Percentiles rank a stretch among this genome's conserved stretches.
Evolutionary conservation across 2,329 filamentous ascomycete genomes (phyloP).

Genomic region (Epichloe baconii): DNA sequence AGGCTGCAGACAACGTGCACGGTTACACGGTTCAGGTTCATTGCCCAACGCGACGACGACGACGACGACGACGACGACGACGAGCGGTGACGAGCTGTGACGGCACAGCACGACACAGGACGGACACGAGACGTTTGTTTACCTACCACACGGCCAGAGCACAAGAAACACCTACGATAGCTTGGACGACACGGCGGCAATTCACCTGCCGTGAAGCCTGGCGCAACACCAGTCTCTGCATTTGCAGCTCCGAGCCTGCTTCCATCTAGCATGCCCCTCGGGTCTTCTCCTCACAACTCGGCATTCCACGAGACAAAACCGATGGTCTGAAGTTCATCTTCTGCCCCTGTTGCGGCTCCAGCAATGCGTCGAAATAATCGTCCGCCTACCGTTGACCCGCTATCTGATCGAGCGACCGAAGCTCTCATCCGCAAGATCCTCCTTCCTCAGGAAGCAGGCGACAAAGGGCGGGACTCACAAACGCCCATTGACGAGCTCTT

Average conservation of each 20-base stretch:
- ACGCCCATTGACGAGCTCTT: constrained; percentile 66
- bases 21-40: neutral
- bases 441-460: constrained; percentile 54
- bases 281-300: constrained; percentile 8
- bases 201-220: too few relatives aligned
- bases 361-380: constrained; percentile 20
- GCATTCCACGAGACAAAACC: constrained; percentile 5
- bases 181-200: too few relatives aligned
- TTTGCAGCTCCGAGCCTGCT: neutral
- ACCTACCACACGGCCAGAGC: too few relatives aligned
- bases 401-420: constrained; percentile 67
- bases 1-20: too few relatives aligned
- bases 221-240: neutral
- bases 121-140: too few relatives aligned
- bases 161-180: too few relatives aligned
- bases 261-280: neutral
- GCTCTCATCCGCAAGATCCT: constrained; percentile 73
- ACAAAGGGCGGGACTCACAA: constrained; percentile 36
- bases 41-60: constrained; percentile 6
- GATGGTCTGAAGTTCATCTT: neutral
- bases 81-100: neutral
- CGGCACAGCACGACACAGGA: too few relatives aligned
- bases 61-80: neutral
- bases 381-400: constrained; percentile 31
- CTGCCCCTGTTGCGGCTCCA: constrained; percentile 12